Base-by-base conservation (phyloP, 2,329 filamentous ascomycete genomes). In the Alternaria atra region DNA sequence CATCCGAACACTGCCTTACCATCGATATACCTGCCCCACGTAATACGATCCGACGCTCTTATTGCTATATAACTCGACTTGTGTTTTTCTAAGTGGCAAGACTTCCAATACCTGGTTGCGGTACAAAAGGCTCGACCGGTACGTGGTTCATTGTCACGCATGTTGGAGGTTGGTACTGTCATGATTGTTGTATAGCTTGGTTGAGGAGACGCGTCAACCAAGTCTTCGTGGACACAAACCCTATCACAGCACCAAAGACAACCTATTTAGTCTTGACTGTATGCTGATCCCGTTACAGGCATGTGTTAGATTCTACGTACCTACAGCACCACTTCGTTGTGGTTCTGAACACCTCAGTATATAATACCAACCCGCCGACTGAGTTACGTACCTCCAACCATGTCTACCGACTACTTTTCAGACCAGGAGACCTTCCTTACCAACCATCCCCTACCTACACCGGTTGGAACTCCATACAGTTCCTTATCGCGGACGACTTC, bases 391-490 rank as follows among this genome's bases (percentile, higher is more conserved):
- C 37, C 34, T 27, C 23, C 12, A 52, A 76, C 42, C 9, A 79
- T 78, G 76, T 65, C 74, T 52, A 77, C 70, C 66, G 82, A 83
- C 58, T 84, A 84, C 70, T 84, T 83, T 65, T 80, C 77, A 54
- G 81, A 84, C 48, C 79, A 81, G 55, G 77, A 81, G 62, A 72
- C 66, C 73, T 80, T 72, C 71, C 69, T 72, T 48, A 69, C 57
- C 55, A 75, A 65, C 83, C 87, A 69, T 15, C 73, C 76, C 83
- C 86, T 93, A 60, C 90, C 92, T 30, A 90, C 90, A 35, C 89
- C 91, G 10, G 85, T 86, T 35, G 89, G 90, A 65, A 91, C 90
- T 27, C 90, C 90, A 20, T 92, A 91, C 71, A 85, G 90, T 69
- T 79, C 80, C 13, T 73, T 82, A 52, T 94, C 92, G 27, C 86